Conservation (phyloP, 2,329 filamentous ascomycete genomes). For the Fusarium verrucosum region DNA sequence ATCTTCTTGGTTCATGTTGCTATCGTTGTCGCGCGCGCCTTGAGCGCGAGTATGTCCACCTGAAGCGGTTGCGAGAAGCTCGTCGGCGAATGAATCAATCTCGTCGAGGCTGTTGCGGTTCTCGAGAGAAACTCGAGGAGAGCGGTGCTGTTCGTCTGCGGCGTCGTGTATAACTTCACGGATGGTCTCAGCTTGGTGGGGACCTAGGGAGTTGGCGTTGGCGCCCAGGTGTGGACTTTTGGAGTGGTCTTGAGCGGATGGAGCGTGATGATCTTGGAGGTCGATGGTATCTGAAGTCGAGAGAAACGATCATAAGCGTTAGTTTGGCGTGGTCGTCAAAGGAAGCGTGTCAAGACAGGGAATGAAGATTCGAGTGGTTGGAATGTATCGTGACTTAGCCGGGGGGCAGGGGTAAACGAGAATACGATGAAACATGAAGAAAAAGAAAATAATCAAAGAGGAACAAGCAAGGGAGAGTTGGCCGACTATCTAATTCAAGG, state of each 20-base stretch:
- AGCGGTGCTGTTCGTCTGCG: constrained; percentile 74
- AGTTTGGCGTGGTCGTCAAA: constrained; percentile 29
- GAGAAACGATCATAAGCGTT: constrained; percentile 26
- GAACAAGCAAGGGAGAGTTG: constrained; percentile 25
- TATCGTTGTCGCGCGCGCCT: constrained; percentile 31
- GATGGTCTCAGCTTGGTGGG: constrained; percentile 87
- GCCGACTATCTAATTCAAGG: constrained; percentile 17
- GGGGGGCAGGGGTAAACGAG: constrained; percentile 35
- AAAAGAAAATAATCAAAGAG: constrained; percentile 34
- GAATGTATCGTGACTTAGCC: constrained; percentile 41
- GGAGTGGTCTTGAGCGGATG: constrained; percentile 85
- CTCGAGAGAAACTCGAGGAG: constrained; percentile 67
- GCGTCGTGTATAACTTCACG: constrained; percentile 81
- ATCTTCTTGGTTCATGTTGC: constrained; percentile 61
- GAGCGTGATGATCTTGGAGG: constrained; percentile 83
- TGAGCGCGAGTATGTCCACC: constrained; percentile 35
- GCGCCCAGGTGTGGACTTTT: constrained; percentile 31
- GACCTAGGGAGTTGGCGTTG: constrained; percentile 66
- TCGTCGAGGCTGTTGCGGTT: constrained; percentile 55
- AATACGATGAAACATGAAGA: constrained; percentile 34
- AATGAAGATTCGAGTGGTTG: constrained; percentile 39
- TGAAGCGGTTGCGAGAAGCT: constrained; percentile 53
- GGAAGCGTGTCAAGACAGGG: constrained; percentile 16
- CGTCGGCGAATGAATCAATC: constrained; percentile 58
- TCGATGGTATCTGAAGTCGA: constrained; percentile 82